Conservation (phyloP, 139 green algal species). For the Picochlorum sp. region DNA sequence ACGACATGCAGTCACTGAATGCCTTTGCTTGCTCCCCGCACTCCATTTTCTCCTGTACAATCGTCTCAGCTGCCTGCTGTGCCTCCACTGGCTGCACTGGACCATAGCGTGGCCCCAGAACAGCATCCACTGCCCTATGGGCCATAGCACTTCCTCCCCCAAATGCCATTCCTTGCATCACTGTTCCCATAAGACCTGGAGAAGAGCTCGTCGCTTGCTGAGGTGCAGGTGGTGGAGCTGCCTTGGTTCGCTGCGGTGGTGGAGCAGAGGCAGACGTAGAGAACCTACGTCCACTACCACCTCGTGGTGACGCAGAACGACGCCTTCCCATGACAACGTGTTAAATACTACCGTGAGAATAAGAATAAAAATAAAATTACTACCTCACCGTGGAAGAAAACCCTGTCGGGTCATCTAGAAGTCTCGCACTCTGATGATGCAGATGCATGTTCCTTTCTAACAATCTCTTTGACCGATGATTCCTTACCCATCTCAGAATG, state of each 20-base stretch:
- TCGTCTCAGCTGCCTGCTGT: slow-evolving; percentile 17
- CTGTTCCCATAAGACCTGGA: slow-evolving; percentile 61
- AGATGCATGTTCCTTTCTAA: no score
- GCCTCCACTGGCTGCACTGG: slow-evolving; percentile 31
- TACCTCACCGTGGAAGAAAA: no score
- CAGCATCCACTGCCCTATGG: slow-evolving; percentile 72
- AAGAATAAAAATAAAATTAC: background rate
- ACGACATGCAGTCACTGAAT: slow-evolving; percentile 82
- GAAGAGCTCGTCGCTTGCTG: background rate
- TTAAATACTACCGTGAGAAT: no score
- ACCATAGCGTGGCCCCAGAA: slow-evolving; percentile 48
- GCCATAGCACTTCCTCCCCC: slow-evolving; percentile 74
- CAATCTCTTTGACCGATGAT: no score
- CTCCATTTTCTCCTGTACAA: slow-evolving; percentile 4
- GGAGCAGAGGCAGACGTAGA: background rate
- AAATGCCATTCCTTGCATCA: slow-evolving; percentile 64
- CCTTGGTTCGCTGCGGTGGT: background rate
- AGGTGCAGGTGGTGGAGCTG: slow-evolving; percentile 8
- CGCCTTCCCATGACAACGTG: no score
- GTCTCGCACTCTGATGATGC: no score
- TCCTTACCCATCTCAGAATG: no score
- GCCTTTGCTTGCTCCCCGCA: slow-evolving; percentile 50
- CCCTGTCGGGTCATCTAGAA: background rate
- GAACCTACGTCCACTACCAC: background rate
- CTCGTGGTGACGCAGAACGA: no score